A percentile compares a stretch with the other conserved stretches of the same genome.
phyloP scores from a whole-genome alignment of 176 grass and related monocot genomes.

The bread wheat (Triticum aestivum) region DNA sequence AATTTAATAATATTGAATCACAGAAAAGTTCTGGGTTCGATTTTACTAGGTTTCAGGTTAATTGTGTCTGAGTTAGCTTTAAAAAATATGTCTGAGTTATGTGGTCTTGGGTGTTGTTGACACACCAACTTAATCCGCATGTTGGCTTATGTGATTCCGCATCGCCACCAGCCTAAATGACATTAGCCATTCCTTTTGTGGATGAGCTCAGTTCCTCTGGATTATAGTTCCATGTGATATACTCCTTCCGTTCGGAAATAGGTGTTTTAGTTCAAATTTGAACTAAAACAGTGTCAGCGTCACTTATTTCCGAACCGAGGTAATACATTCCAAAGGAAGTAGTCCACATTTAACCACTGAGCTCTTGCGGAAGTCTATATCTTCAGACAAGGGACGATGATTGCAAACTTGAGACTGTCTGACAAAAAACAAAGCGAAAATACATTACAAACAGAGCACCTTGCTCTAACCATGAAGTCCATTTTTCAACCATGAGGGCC shows the following conservation, averaged over 20 bases:
- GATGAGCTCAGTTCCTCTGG: not conserved
- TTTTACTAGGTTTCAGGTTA: not conserved
- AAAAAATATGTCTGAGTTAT: not conserved
- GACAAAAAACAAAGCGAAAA: too few relatives aligned
- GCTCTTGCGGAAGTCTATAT: not conserved
- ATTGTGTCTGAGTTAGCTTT: not conserved
- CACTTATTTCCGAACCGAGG: too few relatives aligned
- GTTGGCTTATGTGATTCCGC: not conserved
- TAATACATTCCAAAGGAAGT: not conserved
- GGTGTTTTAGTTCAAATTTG: too few relatives aligned
- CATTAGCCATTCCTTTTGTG: not conserved
- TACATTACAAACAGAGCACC: too few relatives aligned
- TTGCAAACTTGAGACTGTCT: too few relatives aligned
- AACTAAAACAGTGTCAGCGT: too few relatives aligned
- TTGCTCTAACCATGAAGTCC: too few relatives aligned
- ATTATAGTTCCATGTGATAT: not conserved
- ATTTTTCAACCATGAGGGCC: slow-evolving; percentile 47
- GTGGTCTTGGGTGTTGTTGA: not conserved
- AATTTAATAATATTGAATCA: not conserved
- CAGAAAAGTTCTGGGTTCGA: not conserved
- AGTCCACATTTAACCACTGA: not conserved
- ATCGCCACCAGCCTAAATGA: not conserved
- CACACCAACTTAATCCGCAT: not conserved
- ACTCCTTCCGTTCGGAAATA: too few relatives aligned
- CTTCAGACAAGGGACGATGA: too few relatives aligned